These are phyloP conservation scores for Anastatica hierochuntica DNA, from an alignment of 345 rosid species.

Conservation along the genomic window DNA sequence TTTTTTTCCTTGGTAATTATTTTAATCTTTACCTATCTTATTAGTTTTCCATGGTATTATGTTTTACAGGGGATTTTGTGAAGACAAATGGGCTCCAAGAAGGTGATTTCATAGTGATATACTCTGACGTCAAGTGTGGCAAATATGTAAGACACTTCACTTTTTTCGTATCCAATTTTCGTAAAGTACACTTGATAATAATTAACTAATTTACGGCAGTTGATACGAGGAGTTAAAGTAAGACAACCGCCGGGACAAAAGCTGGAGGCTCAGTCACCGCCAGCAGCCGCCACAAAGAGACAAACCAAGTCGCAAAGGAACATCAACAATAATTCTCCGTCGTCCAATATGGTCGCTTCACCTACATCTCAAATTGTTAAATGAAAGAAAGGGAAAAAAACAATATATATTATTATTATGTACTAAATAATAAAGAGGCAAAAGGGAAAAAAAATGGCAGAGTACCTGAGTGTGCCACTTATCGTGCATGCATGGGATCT, in stretches of 20 bases:
- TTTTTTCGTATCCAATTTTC: not conserved
- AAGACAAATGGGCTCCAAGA: conserved; percentile 91
- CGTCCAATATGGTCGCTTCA: conserved; percentile 18
- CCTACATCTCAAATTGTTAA: conserved; percentile 23
- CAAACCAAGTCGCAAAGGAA: conserved; percentile 61
- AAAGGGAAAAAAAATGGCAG: not conserved
- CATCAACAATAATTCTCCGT: conserved; percentile 32
- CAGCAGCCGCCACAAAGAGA: conserved; percentile 33
- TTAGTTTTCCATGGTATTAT: not conserved
- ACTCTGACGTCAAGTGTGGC: conserved; percentile 86
- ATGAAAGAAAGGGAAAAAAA: not conserved
- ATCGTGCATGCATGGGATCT: conserved; percentile 36
- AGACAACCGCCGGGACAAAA: conserved; percentile 58
- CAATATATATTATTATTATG: conserved; percentile 10
- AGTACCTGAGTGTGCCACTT: conserved; percentile 26
- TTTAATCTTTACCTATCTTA: not conserved
- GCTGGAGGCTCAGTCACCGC: conserved; percentile 30
- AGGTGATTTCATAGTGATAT: conserved; percentile 98
- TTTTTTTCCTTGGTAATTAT: not conserved
- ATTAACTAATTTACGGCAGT: conserved; percentile 25
- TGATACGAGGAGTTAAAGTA: conserved; percentile 95
- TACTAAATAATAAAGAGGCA: conserved; percentile 6
- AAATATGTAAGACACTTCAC: conserved; percentile 64
- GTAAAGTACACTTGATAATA: not conserved
- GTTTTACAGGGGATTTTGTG: conserved; percentile 70